phyloP scores from a whole-genome alignment of 2,329 filamentous ascomycete genomes.

The Rasamsonia emersonii region DNA sequence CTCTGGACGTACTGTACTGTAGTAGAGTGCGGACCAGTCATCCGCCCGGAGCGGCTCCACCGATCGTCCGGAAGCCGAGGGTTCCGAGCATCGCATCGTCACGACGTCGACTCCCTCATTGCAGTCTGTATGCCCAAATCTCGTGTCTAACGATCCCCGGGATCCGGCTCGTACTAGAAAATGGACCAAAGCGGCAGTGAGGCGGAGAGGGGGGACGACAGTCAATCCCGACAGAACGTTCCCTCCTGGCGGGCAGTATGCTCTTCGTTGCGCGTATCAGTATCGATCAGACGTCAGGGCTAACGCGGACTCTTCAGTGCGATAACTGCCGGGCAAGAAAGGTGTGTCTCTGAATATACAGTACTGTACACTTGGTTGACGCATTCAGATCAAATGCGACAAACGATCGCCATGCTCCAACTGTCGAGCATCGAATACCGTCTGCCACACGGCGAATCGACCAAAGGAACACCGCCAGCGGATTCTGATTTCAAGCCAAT shows the following conservation, averaged over 20 bases:
- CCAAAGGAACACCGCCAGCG: conserved; percentile 29
- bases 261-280: not conserved
- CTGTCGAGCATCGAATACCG: conserved; percentile 28
- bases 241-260: conserved; percentile 10
- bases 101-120: no score
- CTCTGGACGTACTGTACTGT: no score
- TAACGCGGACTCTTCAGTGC: conserved; percentile 6
- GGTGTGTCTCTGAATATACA: conserved; percentile 3
- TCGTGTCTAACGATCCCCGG: no score
- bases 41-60: no score
- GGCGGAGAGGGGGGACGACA: conserved; percentile 3
- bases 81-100: no score
- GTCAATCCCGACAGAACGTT: conserved; percentile 5
- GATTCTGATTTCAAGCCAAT: conserved; percentile 34
- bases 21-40: no score
- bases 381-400: conserved; percentile 32
- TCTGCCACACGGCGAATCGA: conserved; percentile 31
- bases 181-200: conserved; percentile 5
- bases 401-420: conserved; percentile 34
- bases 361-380: not conserved
- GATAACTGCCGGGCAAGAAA: conserved; percentile 12
- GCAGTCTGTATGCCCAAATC: no score
- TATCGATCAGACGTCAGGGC: not conserved
- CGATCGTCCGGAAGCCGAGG: no score
- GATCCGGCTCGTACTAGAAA: no score